Base-by-base conservation (phyloP, 805 yeast species). In the Tetrapisispora iriomotensis region DNA sequence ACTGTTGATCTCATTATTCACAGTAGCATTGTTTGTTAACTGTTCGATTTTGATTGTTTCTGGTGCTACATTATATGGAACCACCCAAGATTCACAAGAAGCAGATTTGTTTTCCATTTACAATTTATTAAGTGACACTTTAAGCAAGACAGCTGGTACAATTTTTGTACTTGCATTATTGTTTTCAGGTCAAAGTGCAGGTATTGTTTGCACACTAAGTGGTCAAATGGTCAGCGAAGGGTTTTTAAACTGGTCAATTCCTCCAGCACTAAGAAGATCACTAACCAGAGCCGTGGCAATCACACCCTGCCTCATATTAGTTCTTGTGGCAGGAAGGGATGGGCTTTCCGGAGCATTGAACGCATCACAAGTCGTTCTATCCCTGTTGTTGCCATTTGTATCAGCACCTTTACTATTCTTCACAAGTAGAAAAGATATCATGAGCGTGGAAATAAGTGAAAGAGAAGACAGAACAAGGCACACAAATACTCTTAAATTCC, bases 161-260 rank as follows among this genome's bases (percentile, higher is more conserved):
- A 64, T 87, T 0, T 88, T 88, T 62, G 88, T 87, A 53, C 63
- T 86, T 39, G 96, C 96, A 1, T 68, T 88, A 49, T 64, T 88
- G 32, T 80, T 84, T 43, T 79, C 90, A 29, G 96, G 96, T 10
- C 87, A 87, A 53, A 78, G 88, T 58, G 95, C 96, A 1, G 96
- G 96, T 27, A 83, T 90, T 24, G 95, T 87, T n/a, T 86, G 94
- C 57, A 87, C 96, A 0, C 67, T 87, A 45, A 87, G 95, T 8
- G 95, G 95, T 14, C 96, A 87, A 59, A 85, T 86, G 85, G 92
- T 87, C 9, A 79, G 85, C 56, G 96, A 87, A 60, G 96, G 96
- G 2, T 88, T 86, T 52, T 67, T 84, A 31, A 72, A 74, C 47
- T 83, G 95, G 84, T 67, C 81, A 8, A 68, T 87, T 37, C 75